Evolutionary conservation across 768 basidiomycete genomes (phyloP).

Genomic region (Wakefieldia striispora): DNA sequence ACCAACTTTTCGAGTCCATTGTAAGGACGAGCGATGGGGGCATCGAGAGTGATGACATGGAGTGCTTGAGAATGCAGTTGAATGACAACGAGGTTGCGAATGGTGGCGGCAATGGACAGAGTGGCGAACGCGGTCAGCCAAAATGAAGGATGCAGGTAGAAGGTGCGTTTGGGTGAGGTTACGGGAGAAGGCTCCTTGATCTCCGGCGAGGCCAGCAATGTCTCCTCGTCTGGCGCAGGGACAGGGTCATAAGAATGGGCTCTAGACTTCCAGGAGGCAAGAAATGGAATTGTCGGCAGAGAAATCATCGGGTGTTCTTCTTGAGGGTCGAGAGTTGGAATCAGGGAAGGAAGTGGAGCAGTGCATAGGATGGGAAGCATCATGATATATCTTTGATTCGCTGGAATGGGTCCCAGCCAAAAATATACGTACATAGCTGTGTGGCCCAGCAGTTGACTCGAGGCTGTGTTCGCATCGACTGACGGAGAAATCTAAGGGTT

Average conservation of each 20-base stretch:
- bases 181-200: neutral
- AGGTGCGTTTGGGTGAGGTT: neutral
- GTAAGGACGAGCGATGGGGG: constrained; percentile 18
- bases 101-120: constrained; percentile 18
- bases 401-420: neutral
- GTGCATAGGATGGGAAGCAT: neutral
- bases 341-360: neutral
- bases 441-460: neutral
- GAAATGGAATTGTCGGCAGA: neutral
- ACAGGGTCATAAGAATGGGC: constrained; percentile 12
- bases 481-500: neutral
- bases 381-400: constrained; percentile 6
- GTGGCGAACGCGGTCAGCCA: constrained; percentile 18
- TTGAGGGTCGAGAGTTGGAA: neutral
- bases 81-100: constrained; percentile 22
- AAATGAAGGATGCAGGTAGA: constrained; percentile 13
- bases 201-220: neutral
- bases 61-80: constrained; percentile 5
- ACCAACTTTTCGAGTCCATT: constrained; percentile 22
- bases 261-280: neutral
- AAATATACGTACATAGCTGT: neutral
- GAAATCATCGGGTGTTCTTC: constrained; percentile 5
- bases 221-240: constrained; percentile 19
- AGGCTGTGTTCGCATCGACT: too few relatives aligned
- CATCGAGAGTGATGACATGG: constrained; percentile 2